Evolutionary conservation across 768 basidiomycete species (phyloP), one percentile per base, ranked within the genome.

Genomic region (Tricholomella constricta): DNA sequence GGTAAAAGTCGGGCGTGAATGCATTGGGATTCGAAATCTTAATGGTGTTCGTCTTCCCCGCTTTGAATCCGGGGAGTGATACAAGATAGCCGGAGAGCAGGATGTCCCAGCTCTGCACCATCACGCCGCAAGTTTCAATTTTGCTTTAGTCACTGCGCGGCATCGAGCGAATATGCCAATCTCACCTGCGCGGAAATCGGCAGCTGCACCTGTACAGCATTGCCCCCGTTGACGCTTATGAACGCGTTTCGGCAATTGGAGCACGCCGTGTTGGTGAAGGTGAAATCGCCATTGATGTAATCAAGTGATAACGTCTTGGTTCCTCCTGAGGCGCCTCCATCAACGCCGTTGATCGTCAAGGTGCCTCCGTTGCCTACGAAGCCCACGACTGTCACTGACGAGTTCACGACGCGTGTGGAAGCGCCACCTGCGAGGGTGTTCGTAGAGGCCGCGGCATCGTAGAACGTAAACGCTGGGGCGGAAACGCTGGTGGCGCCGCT

Each of bases 201-300:
- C 72, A 78, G 73, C 54, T 78, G 75, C 14, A 67, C 72, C 60
- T 76, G 71, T 4, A 78, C 71, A 3, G 72, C 63, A 6, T 69
- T 50, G 6, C 74, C 77, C 14, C 74, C 76, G 54, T 79, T 80
- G 9, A 80, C 70, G 54, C 77, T 78, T 32, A 79, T 66, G 37
- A 74, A 73, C 9, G 73, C 72, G 41, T 78, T 73, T 36, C 78
- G 73, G 60, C 77, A 78, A 56, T 80, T 80, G 6, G 78, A 78
- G 64, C 78, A 78, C 8, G 59, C 77, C 0, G 72, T 75, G 59
- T 79, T 78, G 48, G 62, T 61, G 60, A 73, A 74, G 8, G 68
- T 68, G 29, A 71, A 68, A 41, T 79, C 78, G 25, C 67, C 78
- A 40, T 80, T 80, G 53, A 78, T 78, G 54, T 78, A 80, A 59